Percentiles rank a stretch among this genome's conserved stretches.
These are phyloP conservation scores for Acanthamoeba culbertsoni DNA, from an alignment of 208 protist species.

Conservation along the genomic window DNA sequence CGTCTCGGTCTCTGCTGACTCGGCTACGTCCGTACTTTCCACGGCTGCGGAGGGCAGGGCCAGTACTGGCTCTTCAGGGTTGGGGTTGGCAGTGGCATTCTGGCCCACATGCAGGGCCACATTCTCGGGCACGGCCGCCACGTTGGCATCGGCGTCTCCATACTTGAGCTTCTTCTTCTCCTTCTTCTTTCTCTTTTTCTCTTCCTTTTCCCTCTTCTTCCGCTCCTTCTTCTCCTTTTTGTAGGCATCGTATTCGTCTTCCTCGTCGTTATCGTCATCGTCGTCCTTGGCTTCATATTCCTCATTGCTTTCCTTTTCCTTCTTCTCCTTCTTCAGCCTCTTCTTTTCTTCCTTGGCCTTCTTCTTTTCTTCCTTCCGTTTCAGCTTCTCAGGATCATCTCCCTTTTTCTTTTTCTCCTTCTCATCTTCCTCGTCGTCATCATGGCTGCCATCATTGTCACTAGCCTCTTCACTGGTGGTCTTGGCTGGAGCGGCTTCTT, in stretches of 20 bases:
- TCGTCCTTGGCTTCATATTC: not conserved
- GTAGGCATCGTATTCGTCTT: not conserved
- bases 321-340: not conserved
- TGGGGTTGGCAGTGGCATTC: not conserved
- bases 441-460: not conserved
- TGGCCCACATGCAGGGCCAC: not conserved
- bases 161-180: not conserved
- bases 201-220: not conserved
- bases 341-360: constrained; percentile 10
- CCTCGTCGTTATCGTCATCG: not conserved
- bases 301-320: not conserved
- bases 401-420: not conserved
- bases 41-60: no score
- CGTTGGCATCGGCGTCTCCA: not conserved
- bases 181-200: not conserved
- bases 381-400: not conserved
- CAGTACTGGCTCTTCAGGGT: no score
- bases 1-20: no score
- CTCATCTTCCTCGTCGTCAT: not conserved
- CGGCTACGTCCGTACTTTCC: no score
- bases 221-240: not conserved
- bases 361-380: not conserved
- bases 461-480: not conserved
- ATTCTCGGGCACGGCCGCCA: not conserved
- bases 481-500: no score